These are phyloP conservation scores for Incumbomyces lentus DNA, from an alignment of 2,329 filamentous ascomycete genomes.

Conservation along the genomic window DNA sequence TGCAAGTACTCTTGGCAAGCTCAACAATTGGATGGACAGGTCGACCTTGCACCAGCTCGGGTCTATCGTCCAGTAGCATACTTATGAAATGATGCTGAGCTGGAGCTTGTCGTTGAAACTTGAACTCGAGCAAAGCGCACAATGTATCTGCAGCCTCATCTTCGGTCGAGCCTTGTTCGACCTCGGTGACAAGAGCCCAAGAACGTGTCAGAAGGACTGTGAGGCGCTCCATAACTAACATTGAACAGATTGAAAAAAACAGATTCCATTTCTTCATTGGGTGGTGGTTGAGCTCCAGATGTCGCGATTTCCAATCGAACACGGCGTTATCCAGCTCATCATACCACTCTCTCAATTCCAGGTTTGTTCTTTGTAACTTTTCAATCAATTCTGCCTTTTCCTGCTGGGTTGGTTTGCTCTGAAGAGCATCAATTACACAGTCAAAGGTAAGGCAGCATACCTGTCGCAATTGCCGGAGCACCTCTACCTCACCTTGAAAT, in stretches of 20 bases:
- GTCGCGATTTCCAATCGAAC: constrained; percentile 7
- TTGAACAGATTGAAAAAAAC: constrained; percentile 6
- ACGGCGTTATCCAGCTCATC: constrained; percentile 6
- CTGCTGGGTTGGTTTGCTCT: neutral
- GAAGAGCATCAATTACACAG: constrained; percentile 2
- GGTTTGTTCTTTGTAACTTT: constrained; percentile 6
- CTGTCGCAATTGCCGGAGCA: constrained; percentile 2
- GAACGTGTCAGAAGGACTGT: constrained; percentile 5
- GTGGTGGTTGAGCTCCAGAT: constrained; percentile 7
- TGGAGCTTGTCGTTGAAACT: constrained; percentile 5
- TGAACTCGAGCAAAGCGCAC: constrained; percentile 7
- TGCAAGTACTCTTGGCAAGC: neutral
- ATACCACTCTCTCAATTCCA: constrained; percentile 7
- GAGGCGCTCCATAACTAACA: constrained; percentile 5
- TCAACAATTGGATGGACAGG: neutral
- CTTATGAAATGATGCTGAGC: constrained; percentile 7
- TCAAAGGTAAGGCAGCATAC: constrained; percentile 4
- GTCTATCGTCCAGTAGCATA: constrained; percentile 7
- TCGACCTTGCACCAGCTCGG: neutral
- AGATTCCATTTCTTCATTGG: constrained; percentile 8
- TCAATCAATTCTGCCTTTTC: constrained; percentile 4
- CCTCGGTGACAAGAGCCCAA: constrained; percentile 3
- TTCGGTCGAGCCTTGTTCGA: neutral
- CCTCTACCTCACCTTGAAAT: constrained; percentile 1
- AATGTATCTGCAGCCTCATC: constrained; percentile 8